Conservation (phyloP, 2,329 filamentous ascomycete genomes). For the Diaporthe sp. region DNA sequence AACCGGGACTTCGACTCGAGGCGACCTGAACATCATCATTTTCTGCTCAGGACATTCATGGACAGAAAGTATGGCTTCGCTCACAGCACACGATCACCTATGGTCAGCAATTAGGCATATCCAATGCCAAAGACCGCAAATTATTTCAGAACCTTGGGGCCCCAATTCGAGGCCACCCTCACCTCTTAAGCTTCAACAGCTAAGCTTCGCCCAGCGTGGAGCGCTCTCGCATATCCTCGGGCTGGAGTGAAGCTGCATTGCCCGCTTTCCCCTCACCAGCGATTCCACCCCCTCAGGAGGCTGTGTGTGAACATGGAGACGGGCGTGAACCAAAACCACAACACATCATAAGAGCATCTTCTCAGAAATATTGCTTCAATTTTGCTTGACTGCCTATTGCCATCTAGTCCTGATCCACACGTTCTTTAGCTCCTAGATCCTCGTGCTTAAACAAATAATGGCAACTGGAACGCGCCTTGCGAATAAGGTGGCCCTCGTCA, state of each 20-base stretch:
- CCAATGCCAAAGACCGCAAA: background rate
- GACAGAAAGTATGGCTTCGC: background rate
- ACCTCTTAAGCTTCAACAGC: background rate
- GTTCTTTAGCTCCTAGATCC: background rate
- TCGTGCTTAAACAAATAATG: background rate
- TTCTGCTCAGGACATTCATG: too few species aligned
- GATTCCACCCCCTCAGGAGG: background rate
- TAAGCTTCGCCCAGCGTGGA: background rate
- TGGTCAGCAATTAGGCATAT: background rate
- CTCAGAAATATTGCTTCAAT: background rate
- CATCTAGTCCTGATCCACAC: background rate
- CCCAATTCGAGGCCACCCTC: background rate
- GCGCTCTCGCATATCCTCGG: background rate
- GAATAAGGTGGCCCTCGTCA: slow-evolving; percentile 25
- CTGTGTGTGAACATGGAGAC: background rate
- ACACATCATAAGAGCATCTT: background rate
- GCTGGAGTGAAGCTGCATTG: background rate
- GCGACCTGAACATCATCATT: background rate
- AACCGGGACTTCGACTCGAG: background rate
- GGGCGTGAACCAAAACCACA: too few species aligned
- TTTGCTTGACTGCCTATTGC: background rate
- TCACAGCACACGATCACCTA: background rate
- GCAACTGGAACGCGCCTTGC: slow-evolving; percentile 15
- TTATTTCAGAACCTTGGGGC: background rate
- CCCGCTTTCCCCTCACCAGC: slow-evolving; percentile 24